Base-by-base conservation (phyloP, 495 filamentous ascomycete genomes). In the Cenococcum geophilum region DNA sequence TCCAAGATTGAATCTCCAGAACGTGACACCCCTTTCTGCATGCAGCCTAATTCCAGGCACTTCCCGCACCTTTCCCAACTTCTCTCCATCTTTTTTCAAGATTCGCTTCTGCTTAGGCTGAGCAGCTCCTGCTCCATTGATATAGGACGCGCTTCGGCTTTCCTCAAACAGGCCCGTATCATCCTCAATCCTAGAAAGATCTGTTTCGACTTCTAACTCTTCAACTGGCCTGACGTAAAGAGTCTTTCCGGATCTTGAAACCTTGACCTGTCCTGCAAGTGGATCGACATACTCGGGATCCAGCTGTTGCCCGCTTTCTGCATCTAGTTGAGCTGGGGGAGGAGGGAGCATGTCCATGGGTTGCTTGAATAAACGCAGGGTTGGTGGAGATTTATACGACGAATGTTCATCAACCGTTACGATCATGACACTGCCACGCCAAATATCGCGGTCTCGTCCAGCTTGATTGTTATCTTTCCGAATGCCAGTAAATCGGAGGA, bases 1-100 rank as follows among this genome's bases (percentile, higher is more conserved):
- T 72, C 96, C 93, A 48, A 98, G 78, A 66, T 87, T 93, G 78
- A 97, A 98, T 62, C 89, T 80, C 93, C 93, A 97, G 77, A 97
- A 98, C 1, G 95, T 98, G 55, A 88, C 84, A 53, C 92, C 92
- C 57, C 86, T 80, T 70, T 95, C 92, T 6, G 84, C 82, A 68
- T 96, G 91, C 6, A 98, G 78, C 32, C 91, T 83, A 65, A 87
- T 80, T n/a, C 87, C 93, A 49, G 83, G 76, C 10, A 96, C 80
- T 63, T 96, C 91, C 62, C 83, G 86, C 62, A 86, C 89, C 69
- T 86, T 83, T n/a, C 82, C 84, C 5, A 80, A 73, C 52, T 82
- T 86, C 73, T 95, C 90, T 1, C 89, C 89, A 66, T 92, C 88
- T 37, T 66, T 63, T 5, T 51, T 54, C 5, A 59, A 55, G 18